A percentile compares a stretch with the other conserved stretches of the same genome.
Evolutionary conservation across 768 basidiomycete species (phyloP).

Genomic region (Boletellus ananiceps): DNA sequence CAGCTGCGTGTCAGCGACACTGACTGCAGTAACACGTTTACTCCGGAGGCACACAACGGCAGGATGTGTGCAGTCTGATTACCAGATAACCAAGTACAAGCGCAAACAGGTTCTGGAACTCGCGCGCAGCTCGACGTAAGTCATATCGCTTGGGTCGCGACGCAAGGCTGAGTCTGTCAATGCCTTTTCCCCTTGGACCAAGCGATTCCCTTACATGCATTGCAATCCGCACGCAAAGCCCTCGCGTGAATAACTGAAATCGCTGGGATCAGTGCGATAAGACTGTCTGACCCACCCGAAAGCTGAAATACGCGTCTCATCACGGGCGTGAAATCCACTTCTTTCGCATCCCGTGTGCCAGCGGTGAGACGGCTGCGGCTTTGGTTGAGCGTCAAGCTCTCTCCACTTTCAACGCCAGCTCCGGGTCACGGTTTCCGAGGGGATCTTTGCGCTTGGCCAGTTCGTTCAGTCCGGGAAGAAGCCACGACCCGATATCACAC

Average conservation of each 20-base stretch:
- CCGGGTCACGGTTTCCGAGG: constrained; percentile 14
- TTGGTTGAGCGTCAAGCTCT: constrained; percentile 4
- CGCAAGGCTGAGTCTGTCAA: not conserved
- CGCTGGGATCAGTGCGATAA: not conserved
- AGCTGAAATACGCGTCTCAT: constrained; percentile 14
- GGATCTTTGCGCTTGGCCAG: constrained; percentile 17
- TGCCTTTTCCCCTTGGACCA: not conserved
- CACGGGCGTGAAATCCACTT: constrained; percentile 12
- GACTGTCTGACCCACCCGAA: not conserved
- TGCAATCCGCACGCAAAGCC: not conserved
- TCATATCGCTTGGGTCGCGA: not conserved
- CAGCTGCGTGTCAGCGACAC: constrained; percentile 7
- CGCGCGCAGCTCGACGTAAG: constrained; percentile 6
- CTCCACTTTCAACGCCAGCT: constrained; percentile 19
- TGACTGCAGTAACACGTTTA: not conserved
- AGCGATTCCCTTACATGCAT: not conserved
- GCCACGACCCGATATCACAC: constrained; percentile 33
- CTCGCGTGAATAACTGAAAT: not conserved
- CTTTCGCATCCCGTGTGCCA: constrained; percentile 1
- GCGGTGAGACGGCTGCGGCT: not conserved
- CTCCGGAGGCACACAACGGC: not conserved
- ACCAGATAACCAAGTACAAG: not conserved
- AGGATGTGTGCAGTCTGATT: not conserved
- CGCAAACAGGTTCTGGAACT: not conserved
- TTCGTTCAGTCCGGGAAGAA: constrained; percentile 26